phyloP scores from a whole-genome alignment of 2,329 filamentous ascomycete species.

The Cryoendolithus antarcticus region DNA sequence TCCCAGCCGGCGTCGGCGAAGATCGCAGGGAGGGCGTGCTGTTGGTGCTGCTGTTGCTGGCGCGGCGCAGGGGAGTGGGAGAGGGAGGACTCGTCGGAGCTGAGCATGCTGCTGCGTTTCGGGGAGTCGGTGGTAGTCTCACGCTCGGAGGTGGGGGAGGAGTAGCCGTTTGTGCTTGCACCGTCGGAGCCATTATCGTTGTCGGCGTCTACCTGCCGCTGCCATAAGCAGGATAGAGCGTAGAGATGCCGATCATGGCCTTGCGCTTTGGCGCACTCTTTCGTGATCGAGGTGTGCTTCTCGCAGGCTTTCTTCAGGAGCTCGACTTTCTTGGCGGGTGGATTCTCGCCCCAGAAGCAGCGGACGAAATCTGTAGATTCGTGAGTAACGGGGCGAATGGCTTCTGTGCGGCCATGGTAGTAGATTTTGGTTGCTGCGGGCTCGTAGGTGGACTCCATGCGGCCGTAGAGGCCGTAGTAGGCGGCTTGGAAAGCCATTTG shows the following conservation, averaged over 20 bases:
- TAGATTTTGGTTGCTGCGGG: conserved; percentile 96
- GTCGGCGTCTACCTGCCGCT: conserved; percentile 70
- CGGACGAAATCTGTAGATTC: conserved; percentile 82
- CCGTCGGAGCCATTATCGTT: conserved; percentile 37
- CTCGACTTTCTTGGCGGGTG: conserved; percentile 70
- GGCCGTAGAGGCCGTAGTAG: conserved; percentile 91
- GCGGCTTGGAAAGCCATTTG: conserved; percentile 99
- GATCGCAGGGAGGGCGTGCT: conserved; percentile 53
- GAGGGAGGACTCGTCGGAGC: conserved; percentile 34
- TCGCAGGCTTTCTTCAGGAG: conserved; percentile 72
- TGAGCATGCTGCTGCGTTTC: conserved; percentile 38
- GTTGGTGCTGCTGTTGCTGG: neutral
- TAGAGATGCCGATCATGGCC: conserved; percentile 91
- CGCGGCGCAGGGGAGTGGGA: conserved; percentile 1
- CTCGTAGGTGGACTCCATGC: conserved; percentile 90
- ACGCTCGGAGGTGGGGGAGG: conserved; percentile 31
- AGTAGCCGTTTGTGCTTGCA: conserved; percentile 53
- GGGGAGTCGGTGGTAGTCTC: conserved; percentile 39
- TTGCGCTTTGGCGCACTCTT: conserved; percentile 75
- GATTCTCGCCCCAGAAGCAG: conserved; percentile 88
- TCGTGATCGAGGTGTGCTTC: conserved; percentile 68
- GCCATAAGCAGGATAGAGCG: conserved; percentile 89
- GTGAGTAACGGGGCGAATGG: conserved; percentile 71
- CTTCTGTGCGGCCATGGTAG: conserved; percentile 88
- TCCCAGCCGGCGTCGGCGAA: conserved; percentile 90